These are phyloP conservation scores for Tetrapisispora arboricola DNA, from an alignment of 805 yeast species.

Conservation along the genomic window DNA sequence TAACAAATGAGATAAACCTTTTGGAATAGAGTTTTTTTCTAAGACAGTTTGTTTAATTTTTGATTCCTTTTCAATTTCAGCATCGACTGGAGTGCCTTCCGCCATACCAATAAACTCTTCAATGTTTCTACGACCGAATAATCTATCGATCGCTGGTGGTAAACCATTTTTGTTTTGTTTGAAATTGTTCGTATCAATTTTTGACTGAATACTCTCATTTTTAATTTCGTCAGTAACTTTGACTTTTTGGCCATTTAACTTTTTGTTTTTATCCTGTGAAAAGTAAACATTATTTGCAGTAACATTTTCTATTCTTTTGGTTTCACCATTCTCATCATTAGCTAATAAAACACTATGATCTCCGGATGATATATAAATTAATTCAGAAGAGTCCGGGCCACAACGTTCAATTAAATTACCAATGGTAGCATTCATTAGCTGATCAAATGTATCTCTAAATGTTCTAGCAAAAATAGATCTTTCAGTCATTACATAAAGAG, in stretches of 20 bases:
- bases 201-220: not conserved
- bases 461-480: conserved; percentile 51
- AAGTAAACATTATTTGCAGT: not conserved
- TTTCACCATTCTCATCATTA: conserved; percentile 4
- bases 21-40: conserved; percentile 45
- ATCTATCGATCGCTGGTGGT: conserved; percentile 52
- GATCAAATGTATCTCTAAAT: conserved; percentile 60
- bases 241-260: not conserved
- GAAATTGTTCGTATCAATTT: not conserved
- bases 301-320: conserved; percentile 3
- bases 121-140: conserved; percentile 25
- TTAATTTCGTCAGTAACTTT: not conserved
- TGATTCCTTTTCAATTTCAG: conserved; percentile 40
- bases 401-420: conserved; percentile 53
- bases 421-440: conserved; percentile 52
- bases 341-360: conserved; percentile 1
- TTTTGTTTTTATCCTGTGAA: not conserved
- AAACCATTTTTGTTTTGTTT: conserved; percentile 34
- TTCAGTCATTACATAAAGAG: conserved; percentile 57
- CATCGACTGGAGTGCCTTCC: conserved; percentile 31
- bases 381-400: conserved; percentile 52
- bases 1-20: conserved; percentile 40
- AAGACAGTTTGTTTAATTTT: conserved; percentile 40
- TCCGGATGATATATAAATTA: conserved; percentile 29
- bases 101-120: conserved; percentile 28